Conservation (phyloP, 768 basidiomycete species). For the Kwoniella sp. region DNA sequence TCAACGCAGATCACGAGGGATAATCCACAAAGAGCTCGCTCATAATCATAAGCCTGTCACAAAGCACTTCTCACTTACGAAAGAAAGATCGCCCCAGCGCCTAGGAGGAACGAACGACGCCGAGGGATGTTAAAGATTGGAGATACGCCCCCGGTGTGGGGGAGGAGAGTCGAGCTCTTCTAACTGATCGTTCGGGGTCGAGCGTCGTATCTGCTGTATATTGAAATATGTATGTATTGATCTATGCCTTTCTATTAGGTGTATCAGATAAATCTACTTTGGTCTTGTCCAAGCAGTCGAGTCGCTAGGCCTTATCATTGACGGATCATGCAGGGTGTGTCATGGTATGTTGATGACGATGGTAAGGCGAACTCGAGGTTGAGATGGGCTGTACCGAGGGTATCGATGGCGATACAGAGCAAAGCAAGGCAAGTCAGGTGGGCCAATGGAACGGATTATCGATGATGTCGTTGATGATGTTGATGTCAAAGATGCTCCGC, state of each 20-base stretch:
- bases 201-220: too few species aligned
- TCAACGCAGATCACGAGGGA: too few species aligned
- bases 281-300: too few species aligned
- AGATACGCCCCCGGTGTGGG: neutral
- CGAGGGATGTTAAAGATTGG: neutral
- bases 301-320: neutral
- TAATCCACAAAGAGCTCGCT: too few species aligned
- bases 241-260: neutral
- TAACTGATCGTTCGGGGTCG: too few species aligned
- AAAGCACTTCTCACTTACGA: conserved; percentile 12
- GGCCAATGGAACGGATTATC: too few species aligned
- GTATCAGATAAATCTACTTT: too few species aligned
- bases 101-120: neutral
- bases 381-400: neutral
- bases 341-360: neutral
- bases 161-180: neutral
- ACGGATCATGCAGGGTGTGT: neutral
- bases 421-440: too few species aligned
- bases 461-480: neutral
- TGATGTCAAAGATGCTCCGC: neutral
- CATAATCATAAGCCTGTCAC: too few species aligned
- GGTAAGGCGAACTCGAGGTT: neutral
- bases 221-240: too few species aligned
- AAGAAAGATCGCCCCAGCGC: conserved; percentile 11
- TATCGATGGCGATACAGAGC: neutral